Base-by-base conservation (phyloP, 2,329 filamentous ascomycete genomes). In the Ophidiomyces ophidiicola region DNA sequence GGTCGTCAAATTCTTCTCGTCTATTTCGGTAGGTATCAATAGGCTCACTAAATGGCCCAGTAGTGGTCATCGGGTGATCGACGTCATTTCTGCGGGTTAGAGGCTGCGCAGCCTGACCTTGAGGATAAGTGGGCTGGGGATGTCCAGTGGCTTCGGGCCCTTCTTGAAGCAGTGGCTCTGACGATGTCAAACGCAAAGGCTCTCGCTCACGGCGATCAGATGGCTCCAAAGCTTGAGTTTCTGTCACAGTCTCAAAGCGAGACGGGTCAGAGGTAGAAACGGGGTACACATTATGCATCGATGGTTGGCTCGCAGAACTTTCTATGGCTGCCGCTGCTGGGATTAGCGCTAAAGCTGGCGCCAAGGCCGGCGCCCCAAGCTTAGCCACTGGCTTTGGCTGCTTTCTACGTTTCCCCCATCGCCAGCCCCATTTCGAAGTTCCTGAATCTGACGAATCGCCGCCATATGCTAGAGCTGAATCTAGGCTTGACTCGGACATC, bases 111-210 rank as follows among this genome's bases (percentile, higher is more conserved):
- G 25, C 11, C 7, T 12, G n/a, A n/a, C n/a, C n/a, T n/a, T n/a
- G n/a, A n/a, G n/a, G n/a, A 12, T 38, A 28, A 6, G 18, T 8
- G 11, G 2, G 58, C n/a, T n/a, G n/a, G n/a, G n/a, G n/a, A n/a
- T n/a, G n/a, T n/a, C n/a, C n/a, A 49, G 83, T 72, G 2, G 87
- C 87, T 49, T 86, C 80, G 2, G 87, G 87, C 50, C 93, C 84
- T 55, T 90, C 81, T n/a, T 94, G 68, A 7, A 78, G 76, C 21
- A 85, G 70, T 0, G 74, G 68, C 4, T 66, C 74, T 4, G 78
- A 72, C 29, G 73, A 68, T 11, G 59, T 42, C 8, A 25, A 23
- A 26, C 30, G 34, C 6, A 43, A 36, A 20, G 37, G 37, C 11
- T 36, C 26, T 26, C 21, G 29, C 8, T 37, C 18, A 14, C 38